Evolutionary conservation across 2,329 filamentous ascomycete species (phyloP).

Genomic region (Paecilomyces formosus): DNA sequence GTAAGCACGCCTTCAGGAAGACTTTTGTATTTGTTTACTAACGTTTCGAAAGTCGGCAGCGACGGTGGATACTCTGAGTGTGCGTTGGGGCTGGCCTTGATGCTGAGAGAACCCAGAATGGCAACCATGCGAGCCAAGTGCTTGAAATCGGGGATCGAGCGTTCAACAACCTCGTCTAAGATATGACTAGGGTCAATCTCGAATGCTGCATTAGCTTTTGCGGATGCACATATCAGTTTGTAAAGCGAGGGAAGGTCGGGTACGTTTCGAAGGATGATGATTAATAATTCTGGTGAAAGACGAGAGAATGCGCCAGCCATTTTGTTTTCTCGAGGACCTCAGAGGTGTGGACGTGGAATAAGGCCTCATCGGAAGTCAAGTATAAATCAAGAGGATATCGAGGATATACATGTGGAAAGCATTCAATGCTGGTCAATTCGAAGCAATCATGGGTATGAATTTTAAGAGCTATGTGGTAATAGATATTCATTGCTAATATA

Average conservation of each 20-base stretch:
- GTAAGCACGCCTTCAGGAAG: conserved; percentile 1
- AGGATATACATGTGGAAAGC: neutral
- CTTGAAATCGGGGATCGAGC: conserved; percentile 4
- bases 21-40: neutral
- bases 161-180: conserved; percentile 2
- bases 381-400: neutral
- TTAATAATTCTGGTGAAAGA: neutral
- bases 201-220: conserved; percentile 1
- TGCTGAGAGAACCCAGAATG: conserved; percentile 3
- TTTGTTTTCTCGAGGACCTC: neutral
- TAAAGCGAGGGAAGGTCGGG: conserved; percentile 3
- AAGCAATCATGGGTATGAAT: neutral
- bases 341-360: neutral
- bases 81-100: neutral
- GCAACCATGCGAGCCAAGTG: conserved; percentile 4
- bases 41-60: neutral
- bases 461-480: neutral
- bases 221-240: conserved; percentile 2
- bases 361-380: neutral
- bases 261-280: neutral
- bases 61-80: neutral
- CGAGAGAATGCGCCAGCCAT: neutral
- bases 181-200: neutral
- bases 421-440: neutral
- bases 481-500: neutral